These are phyloP conservation scores for Chlorella sp. DNA, from an alignment of 139 green algal genomes.

Conservation along the genomic window DNA sequence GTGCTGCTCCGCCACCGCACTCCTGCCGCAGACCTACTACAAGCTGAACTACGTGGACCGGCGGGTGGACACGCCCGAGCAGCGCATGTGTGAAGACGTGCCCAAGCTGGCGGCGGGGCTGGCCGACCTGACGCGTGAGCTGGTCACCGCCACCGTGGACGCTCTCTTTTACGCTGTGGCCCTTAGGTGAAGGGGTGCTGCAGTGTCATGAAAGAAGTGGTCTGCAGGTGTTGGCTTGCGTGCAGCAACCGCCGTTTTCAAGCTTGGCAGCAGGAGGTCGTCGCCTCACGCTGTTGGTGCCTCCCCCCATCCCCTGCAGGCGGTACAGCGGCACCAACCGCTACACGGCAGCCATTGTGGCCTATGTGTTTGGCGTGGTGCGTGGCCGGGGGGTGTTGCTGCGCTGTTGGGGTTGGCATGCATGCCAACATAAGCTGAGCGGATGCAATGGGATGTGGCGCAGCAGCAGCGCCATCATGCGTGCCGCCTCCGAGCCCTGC, in stretches of 20 bases:
- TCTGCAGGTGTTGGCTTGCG: too few relatives aligned
- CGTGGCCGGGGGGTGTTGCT: too few relatives aligned
- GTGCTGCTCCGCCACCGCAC: not conserved
- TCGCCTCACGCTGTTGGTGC: not conserved
- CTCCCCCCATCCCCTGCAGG: not conserved
- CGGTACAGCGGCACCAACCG: slow-evolving; percentile 70
- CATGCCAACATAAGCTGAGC: too few relatives aligned
- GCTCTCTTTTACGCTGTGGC: slow-evolving; percentile 69
- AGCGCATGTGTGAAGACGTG: slow-evolving; percentile 81
- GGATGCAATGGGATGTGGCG: too few relatives aligned
- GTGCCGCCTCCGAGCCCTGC: too few relatives aligned
- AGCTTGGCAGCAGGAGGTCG: not conserved
- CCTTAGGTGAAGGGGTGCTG: too few relatives aligned
- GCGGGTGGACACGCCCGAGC: slow-evolving; percentile 67
- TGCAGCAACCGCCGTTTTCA: too few relatives aligned
- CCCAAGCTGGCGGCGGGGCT: slow-evolving; percentile 64
- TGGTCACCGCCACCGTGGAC: slow-evolving; percentile 59
- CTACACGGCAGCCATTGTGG: slow-evolving; percentile 75
- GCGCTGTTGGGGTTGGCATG: too few relatives aligned
- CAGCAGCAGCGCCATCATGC: too few relatives aligned
- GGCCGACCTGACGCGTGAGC: slow-evolving; percentile 62
- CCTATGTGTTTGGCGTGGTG: slow-evolving; percentile 64
- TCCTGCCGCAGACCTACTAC: slow-evolving; percentile 66
- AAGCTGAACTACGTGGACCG: slow-evolving; percentile 78
- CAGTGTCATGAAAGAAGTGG: too few relatives aligned